A percentile compares a stretch with the other conserved stretches of the same genome.
phyloP scores from a whole-genome alignment of 352 stramenopile species.

The Globisporangium carolinianum region DNA sequence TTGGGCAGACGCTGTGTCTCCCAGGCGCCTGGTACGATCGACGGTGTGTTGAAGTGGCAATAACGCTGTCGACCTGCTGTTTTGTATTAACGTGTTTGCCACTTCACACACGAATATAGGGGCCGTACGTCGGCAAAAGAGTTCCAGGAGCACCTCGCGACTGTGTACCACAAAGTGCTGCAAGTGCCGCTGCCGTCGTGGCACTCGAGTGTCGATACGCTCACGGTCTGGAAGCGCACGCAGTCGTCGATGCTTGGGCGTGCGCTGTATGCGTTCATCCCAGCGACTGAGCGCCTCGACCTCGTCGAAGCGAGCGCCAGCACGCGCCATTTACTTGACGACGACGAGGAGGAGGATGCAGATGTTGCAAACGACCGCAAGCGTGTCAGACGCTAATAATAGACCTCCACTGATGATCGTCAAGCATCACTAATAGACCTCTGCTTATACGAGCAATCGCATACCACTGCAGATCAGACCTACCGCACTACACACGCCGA shows the following conservation, averaged over 20 bases:
- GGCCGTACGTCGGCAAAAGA: slow-evolving; percentile 88
- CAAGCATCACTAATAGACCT: not conserved
- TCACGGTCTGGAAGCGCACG: slow-evolving; percentile 93
- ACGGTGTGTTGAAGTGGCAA: no score
- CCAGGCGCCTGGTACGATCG: slow-evolving; percentile 73
- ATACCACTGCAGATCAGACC: no score
- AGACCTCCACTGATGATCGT: not conserved
- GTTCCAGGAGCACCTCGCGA: slow-evolving; percentile 88
- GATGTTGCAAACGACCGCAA: not conserved
- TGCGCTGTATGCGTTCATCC: slow-evolving; percentile 73
- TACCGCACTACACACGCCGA: no score
- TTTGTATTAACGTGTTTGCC: no score
- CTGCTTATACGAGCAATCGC: not conserved
- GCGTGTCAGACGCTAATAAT: not conserved
- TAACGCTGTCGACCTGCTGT: no score
- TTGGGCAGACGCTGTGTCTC: slow-evolving; percentile 82
- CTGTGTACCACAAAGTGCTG: slow-evolving; percentile 92
- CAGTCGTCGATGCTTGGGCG: slow-evolving; percentile 85
- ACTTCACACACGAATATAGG: slow-evolving; percentile 19
- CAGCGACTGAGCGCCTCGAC: slow-evolving; percentile 64
- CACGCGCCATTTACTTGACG: slow-evolving; percentile 56
- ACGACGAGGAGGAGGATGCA: slow-evolving; percentile 7
- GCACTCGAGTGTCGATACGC: slow-evolving; percentile 89
- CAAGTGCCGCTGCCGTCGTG: slow-evolving; percentile 88
- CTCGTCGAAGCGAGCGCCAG: slow-evolving; percentile 49